Evolutionary conservation across 306 rosid species (phyloP), one percentile per base, ranked within the genome.

Genomic region (Luffa acutangula): DNA sequence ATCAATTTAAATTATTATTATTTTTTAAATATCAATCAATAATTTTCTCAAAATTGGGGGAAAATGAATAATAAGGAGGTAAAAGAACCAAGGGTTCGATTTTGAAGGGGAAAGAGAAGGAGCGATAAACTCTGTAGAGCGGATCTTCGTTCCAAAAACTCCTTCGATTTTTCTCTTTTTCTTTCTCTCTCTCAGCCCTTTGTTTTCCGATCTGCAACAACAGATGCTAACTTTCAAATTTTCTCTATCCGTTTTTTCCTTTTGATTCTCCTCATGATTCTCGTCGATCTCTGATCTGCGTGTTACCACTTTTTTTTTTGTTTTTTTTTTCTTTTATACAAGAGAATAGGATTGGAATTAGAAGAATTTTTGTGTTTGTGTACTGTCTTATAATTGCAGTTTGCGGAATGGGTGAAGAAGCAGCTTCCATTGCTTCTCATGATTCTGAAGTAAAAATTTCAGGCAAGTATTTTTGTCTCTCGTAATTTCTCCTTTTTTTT

Each of bases 401-500:
- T 53, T 3, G 63, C 36, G 15, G 7, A 34, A 75, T 75, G 78
- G 78, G 25, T 53, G 78, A 75, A 53, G 64, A 75, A 75, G 64
- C 78, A 52, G 64, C 82, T 37, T 72, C 81, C 17, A 9, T 78
- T 6, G 53, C 77, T 37, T 78, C 86, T 10, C 87, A 31, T 14
- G 69, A 15, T 67, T 59, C 76, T 31, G 83, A 75, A 71, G 54
- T 80, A 72, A 67, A 85, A 34, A 71, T 83, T 66, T 80, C 90
- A 49, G 90, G 92, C 71, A 82, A 80, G 86, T 62, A 13, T 14
- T 82, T 75, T 42, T 5, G 14, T 18, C 33, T 82, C 39, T 60
- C 9, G 17, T 82, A 14, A n/a, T 75, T 13, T 1, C 10, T 53
- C 45, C 36, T 39, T 58, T 14, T 7, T 15, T 82, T 33, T 25